Evolutionary conservation across 805 yeast species (phyloP).

Genomic region (Saturnispora dispora): DNA sequence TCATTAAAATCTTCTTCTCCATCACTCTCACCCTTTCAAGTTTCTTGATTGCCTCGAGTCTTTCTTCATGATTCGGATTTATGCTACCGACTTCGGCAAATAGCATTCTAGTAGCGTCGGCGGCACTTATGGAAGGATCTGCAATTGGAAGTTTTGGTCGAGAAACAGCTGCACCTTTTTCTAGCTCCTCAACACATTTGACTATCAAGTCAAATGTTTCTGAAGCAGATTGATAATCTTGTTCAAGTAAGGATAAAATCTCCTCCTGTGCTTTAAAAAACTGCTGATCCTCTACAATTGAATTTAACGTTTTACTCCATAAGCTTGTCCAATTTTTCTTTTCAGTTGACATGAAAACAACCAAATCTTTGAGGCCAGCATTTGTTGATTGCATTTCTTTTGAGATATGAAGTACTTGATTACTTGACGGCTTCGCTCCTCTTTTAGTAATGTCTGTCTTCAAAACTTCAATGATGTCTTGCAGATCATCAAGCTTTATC

Average conservation of each 20-base stretch:
- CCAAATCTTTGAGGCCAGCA: slow-evolving; percentile 41
- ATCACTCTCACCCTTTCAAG: slow-evolving; percentile 76
- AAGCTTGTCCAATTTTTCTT: slow-evolving; percentile 80
- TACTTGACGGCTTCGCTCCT: slow-evolving; percentile 72
- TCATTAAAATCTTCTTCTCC: slow-evolving; percentile 48
- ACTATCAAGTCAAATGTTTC: slow-evolving; percentile 80
- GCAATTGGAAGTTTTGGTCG: slow-evolving; percentile 31
- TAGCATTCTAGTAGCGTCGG: slow-evolving; percentile 63
- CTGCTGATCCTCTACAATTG: slow-evolving; percentile 90
- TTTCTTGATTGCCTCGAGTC: slow-evolving; percentile 80
- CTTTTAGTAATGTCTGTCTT: slow-evolving; percentile 87
- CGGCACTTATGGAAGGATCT: slow-evolving; percentile 53
- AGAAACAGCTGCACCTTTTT: slow-evolving; percentile 40
- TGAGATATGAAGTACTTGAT: slow-evolving; percentile 57
- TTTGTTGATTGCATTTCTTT: slow-evolving; percentile 59
- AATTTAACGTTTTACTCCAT: slow-evolving; percentile 87
- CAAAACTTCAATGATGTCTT: slow-evolving; percentile 82
- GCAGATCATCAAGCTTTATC: slow-evolving; percentile 80
- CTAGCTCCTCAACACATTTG: slow-evolving; percentile 71
- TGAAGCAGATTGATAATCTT: slow-evolving; percentile 69
- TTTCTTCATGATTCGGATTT: slow-evolving; percentile 72
- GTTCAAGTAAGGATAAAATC: slow-evolving; percentile 64
- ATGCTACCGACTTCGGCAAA: slow-evolving; percentile 70
- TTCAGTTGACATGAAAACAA: slow-evolving; percentile 56
- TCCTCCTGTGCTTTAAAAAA: slow-evolving; percentile 86